Conservation (phyloP, 2,329 filamentous ascomycete genomes). For the Tympanopsis confertula region DNA sequence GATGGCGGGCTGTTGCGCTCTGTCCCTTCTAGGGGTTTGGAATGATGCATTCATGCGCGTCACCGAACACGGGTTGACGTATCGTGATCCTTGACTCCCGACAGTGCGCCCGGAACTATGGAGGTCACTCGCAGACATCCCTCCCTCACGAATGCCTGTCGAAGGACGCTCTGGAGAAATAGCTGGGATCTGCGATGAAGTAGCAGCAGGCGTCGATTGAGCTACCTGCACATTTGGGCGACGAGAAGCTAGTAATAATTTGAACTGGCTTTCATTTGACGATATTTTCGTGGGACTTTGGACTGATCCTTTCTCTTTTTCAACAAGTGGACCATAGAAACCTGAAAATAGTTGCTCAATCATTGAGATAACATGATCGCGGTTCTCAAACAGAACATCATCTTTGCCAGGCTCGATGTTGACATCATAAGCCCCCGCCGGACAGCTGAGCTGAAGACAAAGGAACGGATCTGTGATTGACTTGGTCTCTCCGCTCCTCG, state of each 20-base stretch:
- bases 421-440: constrained; percentile 40
- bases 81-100: too few relatives aligned
- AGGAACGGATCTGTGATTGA: constrained; percentile 39
- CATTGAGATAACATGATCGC: constrained; percentile 24
- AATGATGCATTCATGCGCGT: neutral
- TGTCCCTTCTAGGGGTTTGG: neutral
- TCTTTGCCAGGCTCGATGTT: constrained; percentile 55
- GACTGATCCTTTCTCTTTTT: constrained; percentile 3
- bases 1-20: too few relatives aligned
- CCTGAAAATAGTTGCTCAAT: constrained; percentile 29
- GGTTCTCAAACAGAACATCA: constrained; percentile 44
- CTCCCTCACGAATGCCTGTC: too few relatives aligned
- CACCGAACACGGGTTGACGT: constrained; percentile 1
- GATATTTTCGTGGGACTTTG: too few relatives aligned
- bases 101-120: too few relatives aligned
- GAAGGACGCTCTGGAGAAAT: too few relatives aligned
- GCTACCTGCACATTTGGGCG: too few relatives aligned
- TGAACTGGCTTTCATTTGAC: too few relatives aligned
- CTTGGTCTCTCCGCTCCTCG: constrained; percentile 7
- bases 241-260: too few relatives aligned
- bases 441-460: constrained; percentile 39
- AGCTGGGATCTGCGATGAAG: too few relatives aligned
- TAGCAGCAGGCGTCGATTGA: too few relatives aligned
- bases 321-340: constrained; percentile 17
- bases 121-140: too few relatives aligned